Conservation (phyloP, 179 eudicot genomes). For the Gypsophila paniculata region DNA sequence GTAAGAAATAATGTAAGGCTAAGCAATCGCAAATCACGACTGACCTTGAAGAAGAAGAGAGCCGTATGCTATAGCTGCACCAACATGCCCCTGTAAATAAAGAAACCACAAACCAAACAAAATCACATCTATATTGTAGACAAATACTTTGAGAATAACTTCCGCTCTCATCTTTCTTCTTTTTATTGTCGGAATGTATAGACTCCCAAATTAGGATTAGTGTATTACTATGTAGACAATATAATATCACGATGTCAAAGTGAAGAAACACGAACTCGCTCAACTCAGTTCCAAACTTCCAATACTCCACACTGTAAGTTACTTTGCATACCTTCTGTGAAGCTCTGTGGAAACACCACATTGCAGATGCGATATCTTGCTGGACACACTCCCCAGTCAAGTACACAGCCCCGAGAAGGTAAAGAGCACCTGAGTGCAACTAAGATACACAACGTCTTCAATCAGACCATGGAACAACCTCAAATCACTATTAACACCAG, state of each 20-base stretch:
- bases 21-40: not conserved
- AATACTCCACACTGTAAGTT: not conserved
- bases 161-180: not conserved
- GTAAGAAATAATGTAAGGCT: not conserved
- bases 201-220: not conserved
- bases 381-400: slow-evolving; percentile 88
- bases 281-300: not conserved
- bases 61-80: slow-evolving; percentile 87
- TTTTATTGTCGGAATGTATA: not conserved
- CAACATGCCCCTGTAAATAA: slow-evolving; percentile 73
- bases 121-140: not conserved
- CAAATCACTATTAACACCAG: not conserved
- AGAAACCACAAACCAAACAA: slow-evolving; percentile 2
- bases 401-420: slow-evolving; percentile 86
- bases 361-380: slow-evolving; percentile 69
- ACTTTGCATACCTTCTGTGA: slow-evolving; percentile 63
- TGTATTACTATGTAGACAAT: not conserved
- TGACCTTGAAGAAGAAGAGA: slow-evolving; percentile 77
- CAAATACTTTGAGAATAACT: not conserved
- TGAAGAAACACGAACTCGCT: not conserved
- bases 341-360: slow-evolving; percentile 95
- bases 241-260: no score
- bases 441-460: slow-evolving; percentile 27
- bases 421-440: slow-evolving; percentile 91
- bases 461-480: slow-evolving; percentile 13